Conservation (phyloP, 2,329 filamentous ascomycete species). For the Corniculantispora saksenae region DNA sequence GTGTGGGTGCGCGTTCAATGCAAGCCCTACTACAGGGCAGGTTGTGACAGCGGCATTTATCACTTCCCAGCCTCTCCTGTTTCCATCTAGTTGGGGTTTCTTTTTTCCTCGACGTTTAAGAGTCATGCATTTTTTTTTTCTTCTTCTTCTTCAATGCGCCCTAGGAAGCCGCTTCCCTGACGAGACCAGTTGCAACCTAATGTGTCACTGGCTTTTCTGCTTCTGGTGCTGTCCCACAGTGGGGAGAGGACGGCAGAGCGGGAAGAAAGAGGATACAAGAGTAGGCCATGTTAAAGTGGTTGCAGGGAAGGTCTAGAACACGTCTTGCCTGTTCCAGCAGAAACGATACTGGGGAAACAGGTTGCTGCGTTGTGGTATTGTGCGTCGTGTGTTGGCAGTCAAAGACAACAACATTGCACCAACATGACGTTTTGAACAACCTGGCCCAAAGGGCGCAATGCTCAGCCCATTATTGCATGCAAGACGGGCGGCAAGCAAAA, state of each 20-base stretch:
- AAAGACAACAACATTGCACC: too few relatives aligned
- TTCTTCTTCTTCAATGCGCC: background rate
- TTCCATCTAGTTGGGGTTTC: background rate
- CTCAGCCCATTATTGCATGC: too few relatives aligned
- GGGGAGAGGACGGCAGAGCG: background rate
- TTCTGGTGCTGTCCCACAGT: too few relatives aligned
- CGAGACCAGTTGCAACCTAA: too few relatives aligned
- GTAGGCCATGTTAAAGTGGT: constrained; percentile 1
- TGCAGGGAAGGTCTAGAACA: background rate
- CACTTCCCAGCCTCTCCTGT: background rate
- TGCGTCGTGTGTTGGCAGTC: background rate
- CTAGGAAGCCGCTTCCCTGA: too few relatives aligned
- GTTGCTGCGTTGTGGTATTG: too few relatives aligned
- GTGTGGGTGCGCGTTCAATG: background rate
- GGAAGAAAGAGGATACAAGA: background rate
- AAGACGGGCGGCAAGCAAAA: background rate
- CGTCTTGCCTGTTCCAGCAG: background rate
- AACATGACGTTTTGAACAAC: background rate
- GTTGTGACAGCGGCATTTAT: background rate
- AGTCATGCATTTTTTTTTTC: background rate
- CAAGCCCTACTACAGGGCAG: background rate
- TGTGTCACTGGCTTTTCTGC: too few relatives aligned
- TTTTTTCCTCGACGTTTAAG: background rate
- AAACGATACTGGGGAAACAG: background rate
- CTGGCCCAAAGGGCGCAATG: too few relatives aligned